phyloP scores from a whole-genome alignment of 139 green algal species.

The Dunaliella sp. region DNA sequence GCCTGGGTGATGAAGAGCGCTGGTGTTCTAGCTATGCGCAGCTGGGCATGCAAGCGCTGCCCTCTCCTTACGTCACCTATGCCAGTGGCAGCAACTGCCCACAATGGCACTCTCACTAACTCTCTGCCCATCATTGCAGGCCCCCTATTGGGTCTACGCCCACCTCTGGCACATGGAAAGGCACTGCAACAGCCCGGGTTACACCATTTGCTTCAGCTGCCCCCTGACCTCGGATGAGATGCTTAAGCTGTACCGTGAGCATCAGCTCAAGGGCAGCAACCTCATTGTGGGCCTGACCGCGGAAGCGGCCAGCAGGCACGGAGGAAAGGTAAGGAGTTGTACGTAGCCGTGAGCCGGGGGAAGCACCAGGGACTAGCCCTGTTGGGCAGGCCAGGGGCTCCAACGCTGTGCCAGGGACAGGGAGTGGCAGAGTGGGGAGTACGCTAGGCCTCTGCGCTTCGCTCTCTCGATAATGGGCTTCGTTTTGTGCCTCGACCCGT shows the following conservation, averaged over 20 bases:
- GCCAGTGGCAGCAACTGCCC: no score
- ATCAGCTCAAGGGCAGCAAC: conserved; percentile 30
- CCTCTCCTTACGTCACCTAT: no score
- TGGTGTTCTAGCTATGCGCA: not conserved
- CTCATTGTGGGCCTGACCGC: conserved; percentile 18
- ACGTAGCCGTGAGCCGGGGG: not conserved
- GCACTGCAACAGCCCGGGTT: not conserved
- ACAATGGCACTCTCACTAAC: no score
- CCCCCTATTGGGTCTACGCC: not conserved
- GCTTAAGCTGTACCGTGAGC: conserved; percentile 19
- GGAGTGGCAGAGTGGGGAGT: no score
- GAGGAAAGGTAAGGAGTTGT: not conserved
- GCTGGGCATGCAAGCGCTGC: not conserved
- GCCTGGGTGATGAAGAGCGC: not conserved
- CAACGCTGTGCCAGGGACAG: no score
- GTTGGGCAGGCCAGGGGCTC: no score
- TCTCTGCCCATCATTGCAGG: not conserved
- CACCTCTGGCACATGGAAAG: not conserved
- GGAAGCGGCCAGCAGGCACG: not conserved
- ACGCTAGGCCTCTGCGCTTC: no score
- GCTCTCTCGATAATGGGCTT: no score
- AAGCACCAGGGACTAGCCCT: no score
- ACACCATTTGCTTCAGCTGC: not conserved
- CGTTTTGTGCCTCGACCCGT: no score
- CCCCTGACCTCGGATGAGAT: conserved; percentile 5